Evolutionary conservation across 768 basidiomycete genomes (phyloP).

Genomic region (Cystobasidium ongulense): DNA sequence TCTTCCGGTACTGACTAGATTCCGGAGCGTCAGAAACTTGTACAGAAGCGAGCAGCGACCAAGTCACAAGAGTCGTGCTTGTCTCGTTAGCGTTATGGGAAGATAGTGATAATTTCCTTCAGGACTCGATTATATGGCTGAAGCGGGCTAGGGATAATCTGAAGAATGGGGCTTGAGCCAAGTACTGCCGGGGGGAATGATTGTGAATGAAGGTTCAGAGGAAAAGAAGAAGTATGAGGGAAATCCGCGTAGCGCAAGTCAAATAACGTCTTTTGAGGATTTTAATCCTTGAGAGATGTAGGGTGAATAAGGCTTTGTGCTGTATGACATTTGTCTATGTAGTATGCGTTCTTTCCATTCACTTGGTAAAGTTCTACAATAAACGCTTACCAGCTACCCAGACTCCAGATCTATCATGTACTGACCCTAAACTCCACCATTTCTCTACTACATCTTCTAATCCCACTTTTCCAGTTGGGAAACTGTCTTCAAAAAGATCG

Average conservation of each 20-base stretch:
- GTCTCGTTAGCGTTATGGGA: background rate
- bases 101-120: background rate
- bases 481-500: conserved; percentile 55
- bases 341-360: background rate
- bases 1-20: too few relatives aligned
- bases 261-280: too few relatives aligned
- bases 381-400: conserved; percentile 52
- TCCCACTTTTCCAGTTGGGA: conserved; percentile 48
- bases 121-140: background rate
- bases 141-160: background rate
- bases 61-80: too few relatives aligned
- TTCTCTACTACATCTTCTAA: conserved; percentile 67
- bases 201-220: too few relatives aligned
- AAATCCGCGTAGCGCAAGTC: too few relatives aligned
- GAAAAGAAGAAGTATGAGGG: too few relatives aligned
- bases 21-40: too few relatives aligned
- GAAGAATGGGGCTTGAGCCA: background rate
- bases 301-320: too few relatives aligned
- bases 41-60: too few relatives aligned
- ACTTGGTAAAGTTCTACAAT: background rate
- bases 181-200: background rate
- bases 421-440: conserved; percentile 81
- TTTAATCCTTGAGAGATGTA: too few relatives aligned
- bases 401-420: conserved; percentile 57
- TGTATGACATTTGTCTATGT: background rate